These are phyloP conservation scores for Trichoderma guizhouense DNA, from an alignment of 2,329 filamentous ascomycete species.

Conservation along the genomic window DNA sequence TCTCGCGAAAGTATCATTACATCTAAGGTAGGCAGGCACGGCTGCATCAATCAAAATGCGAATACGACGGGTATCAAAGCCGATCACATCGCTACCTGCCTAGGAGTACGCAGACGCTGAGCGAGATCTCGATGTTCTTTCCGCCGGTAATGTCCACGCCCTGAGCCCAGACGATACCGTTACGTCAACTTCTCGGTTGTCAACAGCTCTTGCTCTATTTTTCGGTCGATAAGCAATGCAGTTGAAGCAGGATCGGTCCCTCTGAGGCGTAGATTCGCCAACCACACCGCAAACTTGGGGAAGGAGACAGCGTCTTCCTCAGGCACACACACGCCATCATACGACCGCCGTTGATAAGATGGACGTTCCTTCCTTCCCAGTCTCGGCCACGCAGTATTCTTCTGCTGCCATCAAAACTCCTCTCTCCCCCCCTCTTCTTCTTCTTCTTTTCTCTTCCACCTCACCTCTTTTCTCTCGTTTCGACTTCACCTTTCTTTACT, in stretches of 20 bases:
- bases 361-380: neutral
- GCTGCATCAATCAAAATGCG: neutral
- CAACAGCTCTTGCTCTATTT: neutral
- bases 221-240: neutral
- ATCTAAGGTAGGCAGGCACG: neutral
- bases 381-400: neutral
- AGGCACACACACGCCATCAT: neutral
- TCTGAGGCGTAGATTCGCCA: neutral
- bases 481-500: constrained; percentile 18
- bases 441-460: constrained; percentile 6
- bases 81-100: neutral
- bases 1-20: neutral
- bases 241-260: neutral
- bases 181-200: neutral
- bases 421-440: neutral
- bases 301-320: neutral
- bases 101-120: neutral
- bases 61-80: neutral
- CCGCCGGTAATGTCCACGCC: neutral
- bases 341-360: neutral
- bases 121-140: neutral
- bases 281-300: neutral
- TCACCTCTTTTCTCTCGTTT: constrained; percentile 6
- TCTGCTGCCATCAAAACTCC: constrained; percentile 1
- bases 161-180: neutral